Conservation (phyloP, 768 basidiomycete species). For the Dioszegia aurantiaca region DNA sequence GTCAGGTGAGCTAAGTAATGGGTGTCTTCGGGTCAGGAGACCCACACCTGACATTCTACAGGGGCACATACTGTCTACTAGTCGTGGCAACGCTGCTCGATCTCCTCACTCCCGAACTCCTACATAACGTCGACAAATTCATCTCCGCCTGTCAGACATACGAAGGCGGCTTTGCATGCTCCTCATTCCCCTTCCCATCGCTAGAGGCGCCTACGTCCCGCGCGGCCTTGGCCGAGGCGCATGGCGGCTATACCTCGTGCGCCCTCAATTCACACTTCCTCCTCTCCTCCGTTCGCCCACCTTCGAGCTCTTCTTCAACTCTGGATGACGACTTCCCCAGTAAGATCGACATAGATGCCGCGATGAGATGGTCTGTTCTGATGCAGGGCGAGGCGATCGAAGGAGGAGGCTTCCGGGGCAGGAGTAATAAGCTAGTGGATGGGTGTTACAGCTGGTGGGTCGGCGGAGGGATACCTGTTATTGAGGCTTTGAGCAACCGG, state of each 20-base stretch:
- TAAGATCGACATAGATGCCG: slow-evolving; percentile 60
- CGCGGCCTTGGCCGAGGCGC: slow-evolving; percentile 77
- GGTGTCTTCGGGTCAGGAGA: too few relatives aligned
- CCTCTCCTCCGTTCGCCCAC: slow-evolving; percentile 56
- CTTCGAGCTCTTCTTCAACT: slow-evolving; percentile 4
- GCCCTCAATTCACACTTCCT: slow-evolving; percentile 80
- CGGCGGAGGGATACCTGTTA: slow-evolving; percentile 75
- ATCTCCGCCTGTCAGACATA: slow-evolving; percentile 86
- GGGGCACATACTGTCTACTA: slow-evolving; percentile 92
- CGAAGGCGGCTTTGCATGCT: slow-evolving; percentile 87
- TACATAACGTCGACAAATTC: slow-evolving; percentile 71
- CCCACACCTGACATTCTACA: slow-evolving; percentile 52
- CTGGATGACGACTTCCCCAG: slow-evolving; percentile 46
- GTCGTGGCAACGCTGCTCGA: slow-evolving; percentile 77
- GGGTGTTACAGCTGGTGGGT: slow-evolving; percentile 99
- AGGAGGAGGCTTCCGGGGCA: slow-evolving; percentile 84
- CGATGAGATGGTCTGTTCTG: slow-evolving; percentile 75
- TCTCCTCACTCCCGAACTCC: slow-evolving; percentile 81
- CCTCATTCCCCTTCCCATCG: slow-evolving; percentile 67
- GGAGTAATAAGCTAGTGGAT: slow-evolving; percentile 98
- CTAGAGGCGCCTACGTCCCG: slow-evolving; percentile 14
- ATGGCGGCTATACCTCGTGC: slow-evolving; percentile 97
- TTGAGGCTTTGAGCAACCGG: slow-evolving; percentile 58
- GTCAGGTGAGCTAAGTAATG: slow-evolving; percentile 68
- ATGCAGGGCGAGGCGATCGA: slow-evolving; percentile 83